These are phyloP conservation scores for Citrullus colocynthis DNA, from an alignment of 306 rosid species.

Conservation along the genomic window DNA sequence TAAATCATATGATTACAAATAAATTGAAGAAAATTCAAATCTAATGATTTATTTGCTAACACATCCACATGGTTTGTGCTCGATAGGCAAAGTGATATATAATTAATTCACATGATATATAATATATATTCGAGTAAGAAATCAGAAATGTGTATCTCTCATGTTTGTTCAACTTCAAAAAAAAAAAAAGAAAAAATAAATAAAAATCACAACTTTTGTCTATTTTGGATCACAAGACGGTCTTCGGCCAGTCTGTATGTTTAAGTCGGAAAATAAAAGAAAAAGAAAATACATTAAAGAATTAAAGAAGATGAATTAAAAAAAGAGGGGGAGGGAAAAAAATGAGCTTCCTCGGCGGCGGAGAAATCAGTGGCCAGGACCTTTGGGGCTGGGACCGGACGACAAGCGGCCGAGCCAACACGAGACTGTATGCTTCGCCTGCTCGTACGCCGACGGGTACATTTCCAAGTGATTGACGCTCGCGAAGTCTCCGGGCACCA, in stretches of 20 bases:
- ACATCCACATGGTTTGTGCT: no score
- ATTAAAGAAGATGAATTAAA: background rate
- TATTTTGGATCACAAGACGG: background rate
- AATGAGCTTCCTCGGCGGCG: background rate
- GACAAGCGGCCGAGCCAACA: slow-evolving; percentile 17
- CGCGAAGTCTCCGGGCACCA: slow-evolving; percentile 16
- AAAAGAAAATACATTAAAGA: background rate
- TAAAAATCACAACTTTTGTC: no score
- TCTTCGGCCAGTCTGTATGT: background rate
- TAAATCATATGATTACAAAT: no score
- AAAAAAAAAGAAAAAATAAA: no score
- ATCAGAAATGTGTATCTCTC: no score
- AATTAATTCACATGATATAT: no score
- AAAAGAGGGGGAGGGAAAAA: background rate
- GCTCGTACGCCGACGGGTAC: slow-evolving; percentile 10
- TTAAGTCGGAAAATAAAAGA: no score
- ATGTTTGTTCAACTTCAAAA: no score
- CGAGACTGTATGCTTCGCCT: slow-evolving; percentile 10
- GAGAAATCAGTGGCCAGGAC: slow-evolving; percentile 10
- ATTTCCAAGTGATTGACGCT: slow-evolving; percentile 14
- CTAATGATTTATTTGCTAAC: no score
- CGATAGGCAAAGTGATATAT: no score
- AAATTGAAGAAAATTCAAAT: no score
- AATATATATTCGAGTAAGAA: no score
- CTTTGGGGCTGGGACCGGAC: slow-evolving; percentile 24